Base-by-base conservation (phyloP, 331 rosid species). In the Rhamnella rubrinervis region DNA sequence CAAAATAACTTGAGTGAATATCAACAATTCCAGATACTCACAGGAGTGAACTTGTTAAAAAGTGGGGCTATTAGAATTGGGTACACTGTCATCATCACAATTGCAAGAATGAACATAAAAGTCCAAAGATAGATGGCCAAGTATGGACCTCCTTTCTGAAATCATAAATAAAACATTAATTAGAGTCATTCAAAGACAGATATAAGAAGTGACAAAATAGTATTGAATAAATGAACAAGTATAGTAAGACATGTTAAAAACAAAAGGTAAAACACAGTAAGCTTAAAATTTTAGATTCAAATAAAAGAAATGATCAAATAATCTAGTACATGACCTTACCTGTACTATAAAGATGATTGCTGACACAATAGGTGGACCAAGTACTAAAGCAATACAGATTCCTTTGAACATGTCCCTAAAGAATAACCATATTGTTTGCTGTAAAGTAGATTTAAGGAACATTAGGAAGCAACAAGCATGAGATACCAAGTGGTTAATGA, bases 91-190 rank as follows among this genome's bases (percentile, higher is more conserved):
- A 93, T 92, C 96, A 93, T 91, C 83, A 93, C 92, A 68, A 93
- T 69, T 58, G 98, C 88, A 76, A 93, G 89, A 66, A 80, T 87
- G 70, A 93, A 90, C 84, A 89, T 93, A 76, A 93, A 93, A 0
- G 81, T 95, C 98, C 98, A 93, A 44, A 93, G 98, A 85, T 93
- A 93, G 80, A 93, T 85, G 62, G 98, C 98, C 78, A 93, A 77
- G 84, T 93, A 93, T 68, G 92, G 97, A 72, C 98, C 97, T 80
- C 98, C 98, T 84, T 93, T 93, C 98, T 93, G 96, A 82, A 84
- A 77, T 63, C 68, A 67, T 47, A 68, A 38, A 81, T 68, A 10
- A 59, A 77, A 71, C 51, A 63, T 59, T 53, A 39, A 66, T 14
- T 38, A 65, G 60, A 21, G 73, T 70, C 25, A 82, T 7, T 60